Percentiles rank a stretch among this genome's conserved stretches.
Evolutionary conservation across 1,284 basidiomycete species (phyloP).

Genomic region (Cutaneotrichosporon sp.): DNA sequence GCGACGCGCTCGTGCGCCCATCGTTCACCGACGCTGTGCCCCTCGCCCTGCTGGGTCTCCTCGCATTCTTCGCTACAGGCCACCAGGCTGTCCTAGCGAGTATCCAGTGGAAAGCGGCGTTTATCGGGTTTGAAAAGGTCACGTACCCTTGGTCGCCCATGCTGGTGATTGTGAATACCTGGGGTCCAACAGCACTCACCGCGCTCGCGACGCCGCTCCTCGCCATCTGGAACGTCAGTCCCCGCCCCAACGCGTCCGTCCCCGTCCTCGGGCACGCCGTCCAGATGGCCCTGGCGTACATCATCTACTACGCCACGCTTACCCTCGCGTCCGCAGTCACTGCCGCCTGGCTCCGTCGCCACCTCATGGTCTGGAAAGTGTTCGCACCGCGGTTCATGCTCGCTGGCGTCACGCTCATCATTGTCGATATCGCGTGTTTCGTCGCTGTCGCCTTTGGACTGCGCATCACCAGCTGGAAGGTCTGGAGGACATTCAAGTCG

Average conservation of each 20-base stretch:
- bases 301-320: conserved; percentile 65
- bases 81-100: conserved; percentile 85
- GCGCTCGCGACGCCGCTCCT: conserved; percentile 65
- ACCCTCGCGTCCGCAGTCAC: conserved; percentile 66
- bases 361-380: conserved; percentile 99
- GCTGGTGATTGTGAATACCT: conserved; percentile 74
- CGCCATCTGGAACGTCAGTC: conserved; percentile 83
- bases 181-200: conserved; percentile 65
- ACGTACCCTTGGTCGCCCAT: conserved; percentile 70
- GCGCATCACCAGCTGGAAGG: conserved; percentile 40
- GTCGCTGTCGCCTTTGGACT: conserved; percentile 46
- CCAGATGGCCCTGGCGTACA: conserved; percentile 58
- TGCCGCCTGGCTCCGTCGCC: conserved; percentile 72
- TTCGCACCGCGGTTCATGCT: conserved; percentile 93
- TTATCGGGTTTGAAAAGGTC: conserved; percentile 65
- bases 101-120: conserved; percentile 94
- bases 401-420: conserved; percentile 53
- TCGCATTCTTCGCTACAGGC: conserved; percentile 80
- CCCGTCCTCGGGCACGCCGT: conserved; percentile 48
- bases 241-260: conserved; percentile 47
- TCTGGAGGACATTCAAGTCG: conserved; percentile 45
- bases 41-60: conserved; percentile 66
- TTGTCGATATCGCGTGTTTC: conserved; percentile 50
- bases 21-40: conserved; percentile 65
- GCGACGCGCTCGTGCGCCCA: conserved; percentile 48